A percentile compares a stretch with the other conserved stretches of the same genome.
These are phyloP conservation scores for Parafenestella ontariensis DNA, from an alignment of 2,329 filamentous ascomycete species.

Conservation along the genomic window DNA sequence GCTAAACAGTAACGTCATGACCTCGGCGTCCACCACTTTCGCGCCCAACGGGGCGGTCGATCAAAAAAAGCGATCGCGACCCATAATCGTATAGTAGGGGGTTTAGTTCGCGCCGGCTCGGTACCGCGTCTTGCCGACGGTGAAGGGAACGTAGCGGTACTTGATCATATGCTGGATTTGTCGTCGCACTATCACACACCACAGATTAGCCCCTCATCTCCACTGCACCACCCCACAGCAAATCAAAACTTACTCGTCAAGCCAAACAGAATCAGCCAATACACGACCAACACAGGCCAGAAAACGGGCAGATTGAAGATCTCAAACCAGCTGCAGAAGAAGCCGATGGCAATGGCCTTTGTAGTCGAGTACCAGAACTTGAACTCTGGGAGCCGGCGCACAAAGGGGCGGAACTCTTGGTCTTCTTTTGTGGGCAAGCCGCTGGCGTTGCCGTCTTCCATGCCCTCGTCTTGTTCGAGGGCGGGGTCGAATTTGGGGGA, in stretches of 20 bases:
- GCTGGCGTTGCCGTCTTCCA: slow-evolving; percentile 84
- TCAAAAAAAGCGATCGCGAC: slow-evolving; percentile 1
- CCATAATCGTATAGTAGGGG: too few relatives aligned
- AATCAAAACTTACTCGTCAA: slow-evolving; percentile 78
- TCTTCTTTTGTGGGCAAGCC: slow-evolving; percentile 92
- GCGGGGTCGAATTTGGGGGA: slow-evolving; percentile 99
- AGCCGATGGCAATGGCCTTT: slow-evolving; percentile 80
- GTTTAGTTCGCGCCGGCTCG: slow-evolving; percentile 37
- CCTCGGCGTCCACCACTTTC: not conserved
- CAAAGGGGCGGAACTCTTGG: slow-evolving; percentile 97
- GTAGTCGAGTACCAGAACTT: slow-evolving; percentile 99
- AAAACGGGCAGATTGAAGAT: slow-evolving; percentile 98
- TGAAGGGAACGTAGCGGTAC: slow-evolving; percentile 96
- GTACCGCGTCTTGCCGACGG: slow-evolving; percentile 75
- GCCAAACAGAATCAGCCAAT: slow-evolving; percentile 96
- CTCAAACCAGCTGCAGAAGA: slow-evolving; percentile 89
- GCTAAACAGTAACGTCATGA: slow-evolving; percentile 4
- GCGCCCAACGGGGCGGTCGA: not conserved
- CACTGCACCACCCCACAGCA: not conserved
- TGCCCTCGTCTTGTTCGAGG: slow-evolving; percentile 91
- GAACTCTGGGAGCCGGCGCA: slow-evolving; percentile 94
- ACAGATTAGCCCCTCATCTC: slow-evolving; percentile 6
- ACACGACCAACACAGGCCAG: slow-evolving; percentile 98
- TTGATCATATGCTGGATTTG: slow-evolving; percentile 99
- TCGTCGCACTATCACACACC: slow-evolving; percentile 76